A percentile compares a stretch with the other conserved stretches of the same genome.
Evolutionary conservation across 75 land plant species (phyloP).

Genomic region (Adiantum capillusveneris): DNA sequence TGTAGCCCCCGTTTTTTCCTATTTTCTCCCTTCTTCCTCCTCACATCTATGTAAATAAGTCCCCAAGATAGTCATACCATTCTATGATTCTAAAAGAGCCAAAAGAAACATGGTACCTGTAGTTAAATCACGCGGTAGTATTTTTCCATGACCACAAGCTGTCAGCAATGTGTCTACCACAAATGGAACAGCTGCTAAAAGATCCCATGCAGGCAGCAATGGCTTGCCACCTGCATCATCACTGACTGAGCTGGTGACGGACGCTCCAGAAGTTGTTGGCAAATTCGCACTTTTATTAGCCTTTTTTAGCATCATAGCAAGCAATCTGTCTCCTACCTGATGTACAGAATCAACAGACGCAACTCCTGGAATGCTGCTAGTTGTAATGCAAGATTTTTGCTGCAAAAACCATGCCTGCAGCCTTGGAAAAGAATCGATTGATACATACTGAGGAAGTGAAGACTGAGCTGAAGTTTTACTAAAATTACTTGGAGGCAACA

Average conservation of each 20-base stretch:
- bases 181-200: constrained; percentile 84
- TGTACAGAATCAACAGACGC: constrained; percentile 70
- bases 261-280: constrained; percentile 39
- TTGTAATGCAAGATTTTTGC: constrained; percentile 74
- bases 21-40: too few species aligned
- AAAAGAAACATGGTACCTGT: too few species aligned
- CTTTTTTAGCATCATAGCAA: constrained; percentile 83
- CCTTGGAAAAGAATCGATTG: constrained; percentile 74
- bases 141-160: constrained; percentile 70
- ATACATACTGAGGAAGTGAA: constrained; percentile 23
- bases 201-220: constrained; percentile 83
- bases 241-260: constrained; percentile 42
- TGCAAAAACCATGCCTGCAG: constrained; percentile 80
- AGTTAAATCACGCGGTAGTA: constrained; percentile 85
- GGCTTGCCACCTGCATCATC: constrained; percentile 61
- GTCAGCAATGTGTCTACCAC: constrained; percentile 85
- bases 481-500: constrained; percentile 9
- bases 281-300: constrained; percentile 34
- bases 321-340: constrained; percentile 70
- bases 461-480: background rate
- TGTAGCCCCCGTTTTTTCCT: too few species aligned
- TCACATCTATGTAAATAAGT: too few species aligned
- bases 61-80: too few species aligned
- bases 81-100: too few species aligned
- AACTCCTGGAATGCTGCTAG: constrained; percentile 80